These are phyloP conservation scores for Hsuehochloa calcarea DNA, from an alignment of 176 grass and related monocot species.

Conservation along the genomic window DNA sequence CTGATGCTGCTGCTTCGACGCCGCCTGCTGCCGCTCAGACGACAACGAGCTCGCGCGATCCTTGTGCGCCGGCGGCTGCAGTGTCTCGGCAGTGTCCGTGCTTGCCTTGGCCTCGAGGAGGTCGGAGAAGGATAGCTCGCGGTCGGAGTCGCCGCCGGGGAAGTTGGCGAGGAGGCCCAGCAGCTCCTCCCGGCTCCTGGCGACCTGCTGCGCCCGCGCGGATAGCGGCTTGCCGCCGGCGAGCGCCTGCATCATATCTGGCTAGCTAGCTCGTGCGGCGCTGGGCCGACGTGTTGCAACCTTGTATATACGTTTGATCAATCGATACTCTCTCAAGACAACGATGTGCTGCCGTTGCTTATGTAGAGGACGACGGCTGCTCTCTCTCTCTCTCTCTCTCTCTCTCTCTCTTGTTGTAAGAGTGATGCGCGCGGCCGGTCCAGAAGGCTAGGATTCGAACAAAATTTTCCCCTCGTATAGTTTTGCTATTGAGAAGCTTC, in stretches of 20 bases:
- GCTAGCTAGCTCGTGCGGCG: not conserved
- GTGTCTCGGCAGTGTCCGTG: not conserved
- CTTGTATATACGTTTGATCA: not conserved
- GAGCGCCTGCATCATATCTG: constrained; percentile 18
- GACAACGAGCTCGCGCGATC: not conserved
- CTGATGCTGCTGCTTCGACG: constrained; percentile 6
- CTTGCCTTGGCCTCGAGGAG: constrained; percentile 24
- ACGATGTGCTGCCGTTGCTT: not conserved
- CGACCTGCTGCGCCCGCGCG: constrained; percentile 21
- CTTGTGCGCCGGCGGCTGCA: not conserved
- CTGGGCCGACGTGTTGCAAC: not conserved
- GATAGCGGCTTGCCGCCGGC: constrained; percentile 21
- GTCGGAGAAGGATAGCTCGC: constrained; percentile 63
- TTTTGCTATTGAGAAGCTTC: constrained; percentile 1
- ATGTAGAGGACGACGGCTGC: not conserved
- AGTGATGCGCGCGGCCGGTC: not conserved
- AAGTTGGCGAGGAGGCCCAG: constrained; percentile 46
- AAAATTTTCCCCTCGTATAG: not conserved
- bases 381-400: too few relatives aligned
- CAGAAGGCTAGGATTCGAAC: not conserved
- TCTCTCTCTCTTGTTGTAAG: too few relatives aligned
- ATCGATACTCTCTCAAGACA: not conserved
- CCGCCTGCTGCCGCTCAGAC: not conserved
- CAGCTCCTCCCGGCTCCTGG: constrained; percentile 48
- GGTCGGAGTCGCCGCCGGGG: constrained; percentile 30